phyloP scores from a whole-genome alignment of 257 asterid species.

The Lycium ferocissimum region DNA sequence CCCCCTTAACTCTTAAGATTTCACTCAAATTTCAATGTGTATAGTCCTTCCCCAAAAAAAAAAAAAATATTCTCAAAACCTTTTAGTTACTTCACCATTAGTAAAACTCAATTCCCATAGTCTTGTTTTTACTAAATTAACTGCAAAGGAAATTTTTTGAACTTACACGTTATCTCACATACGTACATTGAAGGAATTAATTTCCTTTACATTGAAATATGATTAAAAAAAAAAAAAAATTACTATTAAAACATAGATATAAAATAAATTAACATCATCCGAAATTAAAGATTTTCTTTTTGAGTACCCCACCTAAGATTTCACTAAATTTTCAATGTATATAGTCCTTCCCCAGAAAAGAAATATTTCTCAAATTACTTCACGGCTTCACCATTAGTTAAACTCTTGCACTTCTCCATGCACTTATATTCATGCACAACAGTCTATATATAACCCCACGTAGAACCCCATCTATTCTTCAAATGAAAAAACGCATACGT shows the following conservation, averaged over 20 bases:
- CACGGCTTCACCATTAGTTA: no score
- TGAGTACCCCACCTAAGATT: background rate
- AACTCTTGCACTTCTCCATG: background rate
- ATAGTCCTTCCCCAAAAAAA: background rate
- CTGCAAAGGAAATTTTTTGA: no score
- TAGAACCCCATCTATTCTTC: background rate
- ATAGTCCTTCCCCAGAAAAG: no score
- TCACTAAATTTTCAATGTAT: background rate
- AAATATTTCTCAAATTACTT: background rate
- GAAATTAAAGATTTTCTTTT: background rate
- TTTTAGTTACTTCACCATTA: background rate
- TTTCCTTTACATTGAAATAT: no score
- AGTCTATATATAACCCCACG: background rate
- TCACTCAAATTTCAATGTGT: background rate
- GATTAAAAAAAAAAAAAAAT: background rate
- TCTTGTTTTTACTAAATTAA: no score
- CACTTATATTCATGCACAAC: background rate
- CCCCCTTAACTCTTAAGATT: background rate
- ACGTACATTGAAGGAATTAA: no score
- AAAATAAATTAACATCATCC: background rate
- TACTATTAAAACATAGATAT: background rate
- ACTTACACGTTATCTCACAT: no score
- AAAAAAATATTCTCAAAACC: background rate
- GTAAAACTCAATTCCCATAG: no score
- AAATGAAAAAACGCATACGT: background rate